A percentile compares a stretch with the other conserved stretches of the same genome.
These are phyloP conservation scores for Testicularia cyperi DNA, from an alignment of 1,284 basidiomycete species.

Conservation along the genomic window DNA sequence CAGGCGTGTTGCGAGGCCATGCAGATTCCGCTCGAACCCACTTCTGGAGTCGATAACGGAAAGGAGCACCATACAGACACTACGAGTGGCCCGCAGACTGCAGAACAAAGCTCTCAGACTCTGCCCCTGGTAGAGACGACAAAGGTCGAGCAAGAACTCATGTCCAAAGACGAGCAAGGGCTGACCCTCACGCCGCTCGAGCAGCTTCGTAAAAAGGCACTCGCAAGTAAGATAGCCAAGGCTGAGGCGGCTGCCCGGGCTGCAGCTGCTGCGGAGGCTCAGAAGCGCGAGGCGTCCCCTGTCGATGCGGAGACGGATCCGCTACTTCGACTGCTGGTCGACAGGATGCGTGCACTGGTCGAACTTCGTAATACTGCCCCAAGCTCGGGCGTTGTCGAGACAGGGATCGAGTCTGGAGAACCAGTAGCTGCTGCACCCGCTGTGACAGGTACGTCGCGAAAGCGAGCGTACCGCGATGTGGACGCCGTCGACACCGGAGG, in stretches of 20 bases:
- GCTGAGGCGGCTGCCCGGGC: constrained; percentile 4
- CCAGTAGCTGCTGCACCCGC: background rate
- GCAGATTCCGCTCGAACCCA: constrained; percentile 5
- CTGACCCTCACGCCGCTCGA: constrained; percentile 16
- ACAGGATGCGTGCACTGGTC: too few relatives aligned
- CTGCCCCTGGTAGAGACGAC: constrained; percentile 2
- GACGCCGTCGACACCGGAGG: constrained; percentile 12
- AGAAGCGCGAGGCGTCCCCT: too few relatives aligned
- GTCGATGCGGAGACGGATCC: too few relatives aligned
- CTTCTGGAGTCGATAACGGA: too few relatives aligned
- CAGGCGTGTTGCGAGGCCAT: constrained; percentile 18
- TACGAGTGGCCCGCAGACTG: too few relatives aligned
- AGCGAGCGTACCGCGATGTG: constrained; percentile 27
- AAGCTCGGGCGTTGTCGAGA: too few relatives aligned
- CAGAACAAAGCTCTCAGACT: background rate
- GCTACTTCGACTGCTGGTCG: too few relatives aligned
- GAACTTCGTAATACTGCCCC: too few relatives aligned
- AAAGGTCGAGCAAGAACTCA: constrained; percentile 14
- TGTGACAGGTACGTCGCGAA: constrained; percentile 5
- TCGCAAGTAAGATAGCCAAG: constrained; percentile 21
- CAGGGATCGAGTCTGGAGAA: too few relatives aligned
- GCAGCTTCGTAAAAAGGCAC: constrained; percentile 19
- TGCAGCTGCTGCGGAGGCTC: background rate
- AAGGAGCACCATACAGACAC: too few relatives aligned
- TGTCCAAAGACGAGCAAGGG: constrained; percentile 12